phyloP scores from a whole-genome alignment of 2,329 filamentous ascomycete species.

The Corinectria fuckeliana region DNA sequence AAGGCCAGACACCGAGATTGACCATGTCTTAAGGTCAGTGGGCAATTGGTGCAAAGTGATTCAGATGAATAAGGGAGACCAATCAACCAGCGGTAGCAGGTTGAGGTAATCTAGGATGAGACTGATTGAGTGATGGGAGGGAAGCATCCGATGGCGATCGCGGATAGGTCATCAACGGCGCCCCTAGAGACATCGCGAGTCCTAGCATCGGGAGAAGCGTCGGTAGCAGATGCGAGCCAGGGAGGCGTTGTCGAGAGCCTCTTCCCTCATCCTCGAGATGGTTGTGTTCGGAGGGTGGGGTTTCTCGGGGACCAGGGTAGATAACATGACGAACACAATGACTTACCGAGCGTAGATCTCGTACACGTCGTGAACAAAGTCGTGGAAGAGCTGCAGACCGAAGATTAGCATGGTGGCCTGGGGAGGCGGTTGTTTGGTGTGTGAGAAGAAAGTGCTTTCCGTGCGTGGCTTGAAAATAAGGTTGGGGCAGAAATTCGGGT shows the following conservation, averaged over 20 bases:
- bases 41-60: neutral
- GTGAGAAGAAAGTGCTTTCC: constrained; percentile 4
- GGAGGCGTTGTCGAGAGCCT: neutral
- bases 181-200: neutral
- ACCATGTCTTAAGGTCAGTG: neutral
- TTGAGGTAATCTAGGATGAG: neutral
- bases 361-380: constrained; percentile 39
- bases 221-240: neutral
- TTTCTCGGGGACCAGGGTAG: neutral
- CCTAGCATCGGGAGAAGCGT: neutral
- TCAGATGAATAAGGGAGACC: neutral
- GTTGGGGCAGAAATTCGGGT: constrained; percentile 12
- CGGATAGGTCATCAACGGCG: neutral
- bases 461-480: constrained; percentile 5
- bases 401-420: constrained; percentile 22
- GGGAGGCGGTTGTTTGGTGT: neutral
- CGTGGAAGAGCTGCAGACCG: constrained; percentile 34
- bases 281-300: neutral
- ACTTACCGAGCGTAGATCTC: constrained; percentile 39
- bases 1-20: neutral
- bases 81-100: neutral
- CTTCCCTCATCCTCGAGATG: neutral
- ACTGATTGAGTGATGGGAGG: neutral
- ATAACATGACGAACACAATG: neutral
- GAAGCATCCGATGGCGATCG: neutral